Evolutionary conservation across 148 eudicot species (phyloP).

Genomic region (Dianthus caryophyllus): DNA sequence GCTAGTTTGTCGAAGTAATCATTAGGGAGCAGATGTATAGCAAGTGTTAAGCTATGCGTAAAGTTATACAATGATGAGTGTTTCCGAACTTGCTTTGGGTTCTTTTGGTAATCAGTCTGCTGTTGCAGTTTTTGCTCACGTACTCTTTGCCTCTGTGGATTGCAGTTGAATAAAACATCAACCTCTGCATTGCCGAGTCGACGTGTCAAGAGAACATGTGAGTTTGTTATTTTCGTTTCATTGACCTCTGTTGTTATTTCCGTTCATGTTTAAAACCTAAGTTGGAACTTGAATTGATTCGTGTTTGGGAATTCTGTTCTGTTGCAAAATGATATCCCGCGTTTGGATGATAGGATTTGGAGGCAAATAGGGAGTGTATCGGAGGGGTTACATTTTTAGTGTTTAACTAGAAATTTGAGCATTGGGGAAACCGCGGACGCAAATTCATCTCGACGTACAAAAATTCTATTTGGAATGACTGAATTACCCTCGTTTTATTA

Average conservation of each 20-base stretch:
- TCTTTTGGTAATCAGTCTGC: background rate
- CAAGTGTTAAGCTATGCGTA: background rate
- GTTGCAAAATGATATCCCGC: too few relatives aligned
- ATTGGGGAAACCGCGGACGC: too few relatives aligned
- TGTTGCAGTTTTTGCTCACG: slow-evolving; percentile 4
- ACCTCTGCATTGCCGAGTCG: slow-evolving; percentile 16
- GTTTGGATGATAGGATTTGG: too few relatives aligned
- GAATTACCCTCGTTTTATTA: too few relatives aligned
- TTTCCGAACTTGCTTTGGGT: background rate
- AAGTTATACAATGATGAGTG: background rate
- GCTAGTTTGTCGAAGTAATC: too few relatives aligned
- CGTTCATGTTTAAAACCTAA: background rate
- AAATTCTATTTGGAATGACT: too few relatives aligned
- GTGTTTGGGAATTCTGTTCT: background rate
- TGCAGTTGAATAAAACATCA: slow-evolving; percentile 2
- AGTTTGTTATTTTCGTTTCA: slow-evolving; percentile 6
- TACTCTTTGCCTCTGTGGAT: slow-evolving; percentile 14
- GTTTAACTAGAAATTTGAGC: too few relatives aligned
- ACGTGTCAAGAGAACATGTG: slow-evolving; percentile 21
- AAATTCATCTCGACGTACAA: too few relatives aligned
- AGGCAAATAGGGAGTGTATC: too few relatives aligned
- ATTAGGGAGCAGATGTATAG: too few relatives aligned
- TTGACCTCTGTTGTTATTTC: background rate
- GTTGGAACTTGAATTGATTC: background rate
- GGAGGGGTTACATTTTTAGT: too few relatives aligned